Percentiles rank a stretch among this genome's conserved stretches.
Evolutionary conservation across 2,329 filamentous ascomycete genomes (phyloP).

Genomic region (Arthrobotrys iridis): DNA sequence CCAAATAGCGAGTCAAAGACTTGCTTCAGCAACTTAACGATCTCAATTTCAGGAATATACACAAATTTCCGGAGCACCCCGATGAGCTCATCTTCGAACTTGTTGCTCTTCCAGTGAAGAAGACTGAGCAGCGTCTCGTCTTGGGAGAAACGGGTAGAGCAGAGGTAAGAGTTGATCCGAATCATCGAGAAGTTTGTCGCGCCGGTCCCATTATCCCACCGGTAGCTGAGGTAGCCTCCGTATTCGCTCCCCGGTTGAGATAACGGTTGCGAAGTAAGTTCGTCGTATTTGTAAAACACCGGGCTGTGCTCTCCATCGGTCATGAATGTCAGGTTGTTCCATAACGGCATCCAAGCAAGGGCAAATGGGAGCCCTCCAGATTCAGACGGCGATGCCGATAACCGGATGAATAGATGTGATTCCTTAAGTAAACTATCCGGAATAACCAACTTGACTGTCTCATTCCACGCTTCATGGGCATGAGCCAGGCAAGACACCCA

Average conservation of each 20-base stretch:
- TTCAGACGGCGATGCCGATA: constrained; percentile 84
- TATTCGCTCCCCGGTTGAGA: constrained; percentile 72
- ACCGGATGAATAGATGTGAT: constrained; percentile 86
- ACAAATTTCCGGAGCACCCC: constrained; percentile 81
- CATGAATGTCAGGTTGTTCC: constrained; percentile 90
- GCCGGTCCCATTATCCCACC: constrained; percentile 77
- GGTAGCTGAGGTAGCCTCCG: constrained; percentile 80
- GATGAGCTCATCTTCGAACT: constrained; percentile 73
- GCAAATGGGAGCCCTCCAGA: constrained; percentile 73
- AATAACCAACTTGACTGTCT: constrained; percentile 84
- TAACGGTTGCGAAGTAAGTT: constrained; percentile 77
- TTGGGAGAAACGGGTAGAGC: constrained; percentile 94
- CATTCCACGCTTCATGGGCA: constrained; percentile 83
- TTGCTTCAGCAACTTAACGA: constrained; percentile 90
- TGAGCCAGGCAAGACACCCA: constrained; percentile 88
- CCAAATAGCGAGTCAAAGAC: constrained; percentile 92
- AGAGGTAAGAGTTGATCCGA: constrained; percentile 82
- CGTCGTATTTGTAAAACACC: constrained; percentile 78
- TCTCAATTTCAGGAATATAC: constrained; percentile 96
- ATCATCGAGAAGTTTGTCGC: constrained; percentile 74
- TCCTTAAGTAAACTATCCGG: constrained; percentile 80
- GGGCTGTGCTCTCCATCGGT: constrained; percentile 72
- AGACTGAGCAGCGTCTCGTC: constrained; percentile 85
- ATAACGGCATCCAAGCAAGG: constrained; percentile 89
- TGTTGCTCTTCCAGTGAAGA: constrained; percentile 83